phyloP scores from a whole-genome alignment of 192 early-diverging fungal species.

The Geosiphon pyriformis region DNA sequence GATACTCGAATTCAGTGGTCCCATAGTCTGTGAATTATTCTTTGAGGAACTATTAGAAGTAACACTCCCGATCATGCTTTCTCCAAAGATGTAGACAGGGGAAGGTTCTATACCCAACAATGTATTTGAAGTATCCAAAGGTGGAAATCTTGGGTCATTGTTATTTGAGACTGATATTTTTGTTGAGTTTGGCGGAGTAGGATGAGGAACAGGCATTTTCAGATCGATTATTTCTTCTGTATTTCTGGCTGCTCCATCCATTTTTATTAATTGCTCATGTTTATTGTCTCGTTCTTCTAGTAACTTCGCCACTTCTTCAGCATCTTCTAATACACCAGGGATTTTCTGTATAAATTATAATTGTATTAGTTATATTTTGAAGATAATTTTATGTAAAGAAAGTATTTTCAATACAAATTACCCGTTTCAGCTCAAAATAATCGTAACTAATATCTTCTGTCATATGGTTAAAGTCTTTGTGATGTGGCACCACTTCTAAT shows the following conservation, averaged over 20 bases:
- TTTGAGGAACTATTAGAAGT: not conserved
- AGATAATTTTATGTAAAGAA: not conserved
- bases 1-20: not conserved
- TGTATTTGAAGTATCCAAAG: too few relatives aligned
- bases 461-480: not conserved
- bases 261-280: not conserved
- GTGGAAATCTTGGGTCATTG: too few relatives aligned
- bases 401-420: not conserved
- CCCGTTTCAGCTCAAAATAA: not conserved
- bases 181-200: not conserved
- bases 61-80: constrained; percentile 7
- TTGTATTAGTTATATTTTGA: not conserved
- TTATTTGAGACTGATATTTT: not conserved
- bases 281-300: not conserved
- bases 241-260: not conserved
- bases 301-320: not conserved
- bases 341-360: not conserved
- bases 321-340: not conserved
- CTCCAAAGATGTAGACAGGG: constrained; percentile 11
- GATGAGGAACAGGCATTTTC: not conserved
- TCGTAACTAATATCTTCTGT: not conserved
- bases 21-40: not conserved
- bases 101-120: not conserved
- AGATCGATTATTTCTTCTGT: not conserved
- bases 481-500: constrained; percentile 12